Evolutionary conservation across 768 basidiomycete genomes (phyloP).

Genomic region (Mrakia hoshinonis): DNA sequence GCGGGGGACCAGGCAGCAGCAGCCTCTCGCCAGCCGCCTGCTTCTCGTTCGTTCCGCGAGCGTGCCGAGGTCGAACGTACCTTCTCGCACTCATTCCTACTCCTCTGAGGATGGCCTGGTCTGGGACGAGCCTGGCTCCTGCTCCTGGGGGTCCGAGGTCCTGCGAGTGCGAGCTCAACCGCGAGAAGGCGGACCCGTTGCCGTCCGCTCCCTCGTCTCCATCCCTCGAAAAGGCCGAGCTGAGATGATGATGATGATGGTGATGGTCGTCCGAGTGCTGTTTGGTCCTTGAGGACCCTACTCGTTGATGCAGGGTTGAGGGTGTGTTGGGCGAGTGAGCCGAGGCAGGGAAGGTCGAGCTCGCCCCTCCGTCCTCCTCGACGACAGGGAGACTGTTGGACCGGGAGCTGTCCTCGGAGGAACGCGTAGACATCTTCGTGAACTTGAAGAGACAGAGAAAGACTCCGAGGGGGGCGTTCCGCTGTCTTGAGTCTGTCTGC

Average conservation of each 20-base stretch:
- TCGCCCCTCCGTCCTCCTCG: background rate
- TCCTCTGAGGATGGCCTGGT: constrained; percentile 1
- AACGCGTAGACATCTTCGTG: background rate
- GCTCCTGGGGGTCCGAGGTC: background rate
- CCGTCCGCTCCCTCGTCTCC: background rate
- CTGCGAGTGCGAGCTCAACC: background rate
- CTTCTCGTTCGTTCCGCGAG: background rate
- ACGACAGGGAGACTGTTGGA: background rate
- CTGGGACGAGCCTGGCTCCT: background rate
- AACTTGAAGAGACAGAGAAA: background rate
- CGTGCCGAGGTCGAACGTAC: background rate
- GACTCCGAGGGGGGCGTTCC: background rate
- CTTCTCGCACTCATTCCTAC: constrained; percentile 10
- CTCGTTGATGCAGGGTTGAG: background rate
- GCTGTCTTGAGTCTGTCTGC: background rate
- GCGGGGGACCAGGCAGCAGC: no score
- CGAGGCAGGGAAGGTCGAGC: background rate
- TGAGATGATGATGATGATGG: background rate
- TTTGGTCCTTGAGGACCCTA: background rate
- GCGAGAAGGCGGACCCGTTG: background rate
- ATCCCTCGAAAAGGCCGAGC: background rate
- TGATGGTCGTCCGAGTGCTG: background rate
- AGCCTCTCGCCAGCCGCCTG: no score
- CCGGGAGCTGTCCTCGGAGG: no score
- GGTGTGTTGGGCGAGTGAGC: no score